Evolutionary conservation across 768 basidiomycete genomes (phyloP).

Genomic region (Tulasnella sp.): DNA sequence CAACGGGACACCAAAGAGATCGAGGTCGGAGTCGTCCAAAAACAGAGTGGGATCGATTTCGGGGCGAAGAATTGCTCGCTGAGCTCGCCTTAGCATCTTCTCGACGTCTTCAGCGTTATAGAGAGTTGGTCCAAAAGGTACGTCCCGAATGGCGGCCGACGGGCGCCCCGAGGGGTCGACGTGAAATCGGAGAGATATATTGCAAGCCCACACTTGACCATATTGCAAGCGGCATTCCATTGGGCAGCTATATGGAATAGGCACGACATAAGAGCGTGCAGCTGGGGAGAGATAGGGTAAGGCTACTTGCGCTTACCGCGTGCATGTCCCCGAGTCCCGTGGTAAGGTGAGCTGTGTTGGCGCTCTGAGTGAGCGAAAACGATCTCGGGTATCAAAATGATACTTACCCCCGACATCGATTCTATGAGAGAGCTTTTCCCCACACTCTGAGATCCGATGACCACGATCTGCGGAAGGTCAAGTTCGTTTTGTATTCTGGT

Average conservation of each 20-base stretch:
- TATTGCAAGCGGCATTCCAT: constrained; percentile 46
- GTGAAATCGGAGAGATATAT: constrained; percentile 43
- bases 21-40: constrained; percentile 21
- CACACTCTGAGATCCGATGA: constrained; percentile 73
- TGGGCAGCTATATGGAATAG: constrained; percentile 43
- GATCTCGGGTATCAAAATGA: not conserved
- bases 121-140: constrained; percentile 34
- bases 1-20: constrained; percentile 15
- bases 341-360: constrained; percentile 60
- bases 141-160: constrained; percentile 33
- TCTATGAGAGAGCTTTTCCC: constrained; percentile 81
- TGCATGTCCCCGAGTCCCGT: constrained; percentile 72
- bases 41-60: constrained; percentile 3
- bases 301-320: constrained; percentile 51
- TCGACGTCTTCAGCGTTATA: constrained; percentile 48
- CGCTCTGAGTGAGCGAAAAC: too few species aligned
- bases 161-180: constrained; percentile 38
- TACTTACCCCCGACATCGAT: constrained; percentile 55
- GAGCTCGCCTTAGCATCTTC: constrained; percentile 59
- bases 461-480: constrained; percentile 72
- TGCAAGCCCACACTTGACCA: constrained; percentile 43
- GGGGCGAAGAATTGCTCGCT: constrained; percentile 56
- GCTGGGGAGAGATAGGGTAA: not conserved
- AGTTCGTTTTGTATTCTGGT: constrained; percentile 51
- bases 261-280: constrained; percentile 19